Percentiles rank a stretch among this genome's conserved stretches.
These are phyloP conservation scores for Aspergillus sp. DNA, from an alignment of 2,329 filamentous ascomycete species.

Conservation along the genomic window DNA sequence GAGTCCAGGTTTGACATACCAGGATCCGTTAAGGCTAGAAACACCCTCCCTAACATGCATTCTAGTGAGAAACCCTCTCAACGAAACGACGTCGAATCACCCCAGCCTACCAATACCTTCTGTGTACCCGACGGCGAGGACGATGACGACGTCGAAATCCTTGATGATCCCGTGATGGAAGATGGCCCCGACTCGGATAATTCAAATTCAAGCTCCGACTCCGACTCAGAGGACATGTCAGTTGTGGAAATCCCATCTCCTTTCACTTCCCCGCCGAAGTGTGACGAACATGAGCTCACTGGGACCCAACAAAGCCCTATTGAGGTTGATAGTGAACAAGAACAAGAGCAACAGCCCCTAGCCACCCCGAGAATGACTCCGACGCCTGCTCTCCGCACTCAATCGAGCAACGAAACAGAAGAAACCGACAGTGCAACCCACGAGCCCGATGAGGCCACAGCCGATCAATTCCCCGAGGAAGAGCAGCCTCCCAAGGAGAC, in stretches of 20 bases:
- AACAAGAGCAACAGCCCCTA: constrained; percentile 15
- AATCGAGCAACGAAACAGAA: background rate
- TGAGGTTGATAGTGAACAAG: constrained; percentile 12
- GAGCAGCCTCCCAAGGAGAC: too few relatives aligned
- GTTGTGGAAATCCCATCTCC: constrained; percentile 23
- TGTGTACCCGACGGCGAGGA: constrained; percentile 42
- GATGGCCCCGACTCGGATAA: constrained; percentile 10
- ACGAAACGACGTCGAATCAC: constrained; percentile 2
- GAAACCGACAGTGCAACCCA: constrained; percentile 5
- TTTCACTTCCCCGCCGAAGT: constrained; percentile 21
- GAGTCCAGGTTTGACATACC: constrained; percentile 16
- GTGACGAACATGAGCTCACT: constrained; percentile 2
- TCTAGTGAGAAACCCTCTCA: background rate
- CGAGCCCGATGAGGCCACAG: constrained; percentile 4
- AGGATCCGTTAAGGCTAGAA: background rate
- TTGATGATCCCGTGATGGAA: constrained; percentile 4
- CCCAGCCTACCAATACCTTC: constrained; percentile 36
- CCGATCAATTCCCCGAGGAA: too few relatives aligned
- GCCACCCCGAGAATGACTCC: constrained; percentile 25
- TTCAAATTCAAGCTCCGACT: constrained; percentile 14
- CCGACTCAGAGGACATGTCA: constrained; percentile 19
- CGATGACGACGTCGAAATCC: constrained; percentile 19
- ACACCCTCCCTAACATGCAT: background rate
- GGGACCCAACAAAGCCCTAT: constrained; percentile 15
- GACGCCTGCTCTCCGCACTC: constrained; percentile 5